Base-by-base conservation (phyloP, 768 basidiomycete species). In the Sporobolomyces pararoseus region DNA sequence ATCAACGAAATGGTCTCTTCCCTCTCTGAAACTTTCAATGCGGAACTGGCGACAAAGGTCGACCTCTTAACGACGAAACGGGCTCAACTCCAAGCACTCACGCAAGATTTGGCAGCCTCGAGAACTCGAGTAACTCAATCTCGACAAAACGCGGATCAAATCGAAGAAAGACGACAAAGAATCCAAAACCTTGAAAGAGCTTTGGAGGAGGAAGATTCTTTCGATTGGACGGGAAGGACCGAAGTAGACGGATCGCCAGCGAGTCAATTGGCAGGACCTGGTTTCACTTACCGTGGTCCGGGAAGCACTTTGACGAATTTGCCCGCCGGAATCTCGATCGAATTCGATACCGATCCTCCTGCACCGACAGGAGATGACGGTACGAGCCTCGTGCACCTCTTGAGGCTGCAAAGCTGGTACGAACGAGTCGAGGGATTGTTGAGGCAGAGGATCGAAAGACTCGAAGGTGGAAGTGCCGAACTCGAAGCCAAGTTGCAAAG, bases 101-200 rank as follows among this genome's bases (percentile, higher is more conserved):
- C 95, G 4, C 88, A 89, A 63, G 88, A 91, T 74, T 86, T 99
- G 27, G 88, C 92, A 0, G 90, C 93, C 74, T 90, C 92, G 78
- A 88, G 96, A 52, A 88, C 87, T 76, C 88, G 91, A 75, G 87
- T 95, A 44, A 85, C 88, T 72, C 75, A 82, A 7, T 89, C 89
- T 86, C 89, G 92, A 78, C 77, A 80, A 1, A 84, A 85, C 44
- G 87, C 89, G 68, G 84, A 83, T 13, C 89, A 92, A 78, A 83
- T 92, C 16, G 94, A 96, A 73, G 86, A 90, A 73, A 82, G 89
- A 37, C 84, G 83, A 49, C 91, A 92, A 76, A 86, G 90, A 17
- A 84, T 89, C 57, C 85, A 87, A 54, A 96, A 97, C 79, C 84
- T 98, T 34, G 87, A 91, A 77, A 86, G 86, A 49, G 91, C 90